Evolutionary conservation across 768 basidiomycete species (phyloP).

Genomic region (Pholiota microspora): DNA sequence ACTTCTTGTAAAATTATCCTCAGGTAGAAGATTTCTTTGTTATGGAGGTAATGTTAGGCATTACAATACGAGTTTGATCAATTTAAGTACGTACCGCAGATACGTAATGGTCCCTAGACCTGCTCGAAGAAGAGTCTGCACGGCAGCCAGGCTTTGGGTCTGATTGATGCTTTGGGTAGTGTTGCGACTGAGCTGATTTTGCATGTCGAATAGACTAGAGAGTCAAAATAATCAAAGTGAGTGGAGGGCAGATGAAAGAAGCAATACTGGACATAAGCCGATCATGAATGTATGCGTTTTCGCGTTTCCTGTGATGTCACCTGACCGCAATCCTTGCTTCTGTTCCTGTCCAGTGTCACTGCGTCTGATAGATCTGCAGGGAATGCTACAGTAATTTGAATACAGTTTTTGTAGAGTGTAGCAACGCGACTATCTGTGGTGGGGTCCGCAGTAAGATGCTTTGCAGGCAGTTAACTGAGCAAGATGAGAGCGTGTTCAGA

Average conservation of each 20-base stretch:
- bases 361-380: too few species aligned
- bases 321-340: too few species aligned
- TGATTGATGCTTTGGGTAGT: slow-evolving; percentile 46
- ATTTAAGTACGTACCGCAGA: slow-evolving; percentile 48
- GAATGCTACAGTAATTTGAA: too few species aligned
- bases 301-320: neutral
- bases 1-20: slow-evolving; percentile 78
- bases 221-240: neutral
- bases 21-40: slow-evolving; percentile 68
- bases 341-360: too few species aligned
- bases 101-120: slow-evolving; percentile 78
- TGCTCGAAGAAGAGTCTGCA: slow-evolving; percentile 71
- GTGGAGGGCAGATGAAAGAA: neutral
- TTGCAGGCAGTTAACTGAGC: too few species aligned
- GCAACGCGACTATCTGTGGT: too few species aligned
- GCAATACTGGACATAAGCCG: too few species aligned
- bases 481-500: too few species aligned
- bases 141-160: slow-evolving; percentile 63
- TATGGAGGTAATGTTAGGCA: neutral
- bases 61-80: slow-evolving; percentile 8
- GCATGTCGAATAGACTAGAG: slow-evolving; percentile 22
- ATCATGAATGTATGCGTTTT: neutral
- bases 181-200: slow-evolving; percentile 31
- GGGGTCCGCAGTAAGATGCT: too few species aligned
- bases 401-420: too few species aligned